A percentile compares a stretch with the other conserved stretches of the same genome.
These are phyloP conservation scores for Pogostemon cablin DNA, from an alignment of 257 asterid species.

Conservation along the genomic window DNA sequence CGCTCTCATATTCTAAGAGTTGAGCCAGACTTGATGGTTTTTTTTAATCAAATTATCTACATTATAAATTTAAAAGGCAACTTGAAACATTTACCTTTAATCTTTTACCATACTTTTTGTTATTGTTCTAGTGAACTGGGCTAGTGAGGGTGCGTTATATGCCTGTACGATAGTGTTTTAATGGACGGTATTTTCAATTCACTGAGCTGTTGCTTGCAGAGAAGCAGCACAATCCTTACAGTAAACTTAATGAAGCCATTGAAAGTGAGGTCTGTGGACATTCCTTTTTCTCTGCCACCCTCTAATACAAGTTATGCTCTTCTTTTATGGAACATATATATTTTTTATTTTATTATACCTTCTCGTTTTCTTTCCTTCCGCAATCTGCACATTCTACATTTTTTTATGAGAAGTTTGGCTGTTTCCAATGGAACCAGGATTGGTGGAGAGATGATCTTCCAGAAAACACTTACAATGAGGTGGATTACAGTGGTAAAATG, in stretches of 20 bases:
- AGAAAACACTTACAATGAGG: conserved; percentile 58
- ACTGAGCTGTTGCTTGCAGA: conserved; percentile 49
- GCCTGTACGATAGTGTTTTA: neutral
- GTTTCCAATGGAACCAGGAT: conserved; percentile 46
- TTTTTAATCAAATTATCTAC: conserved; percentile 7
- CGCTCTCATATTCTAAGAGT: neutral
- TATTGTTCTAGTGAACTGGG: neutral
- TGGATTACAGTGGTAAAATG: conserved; percentile 87
- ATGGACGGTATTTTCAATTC: neutral
- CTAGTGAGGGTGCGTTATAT: neutral
- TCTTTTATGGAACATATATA: neutral
- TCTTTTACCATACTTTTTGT: conserved; percentile 10
- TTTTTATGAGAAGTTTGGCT: neutral
- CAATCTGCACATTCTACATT: neutral
- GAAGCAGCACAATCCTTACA: conserved; percentile 52
- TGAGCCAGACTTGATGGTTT: neutral
- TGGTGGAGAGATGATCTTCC: conserved; percentile 90
- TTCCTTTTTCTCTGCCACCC: conserved; percentile 13
- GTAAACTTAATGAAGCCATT: conserved; percentile 54
- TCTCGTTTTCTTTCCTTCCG: neutral
- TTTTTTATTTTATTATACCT: neutral
- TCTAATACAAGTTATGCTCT: neutral
- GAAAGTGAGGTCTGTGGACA: conserved; percentile 58
- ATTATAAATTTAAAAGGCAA: neutral
- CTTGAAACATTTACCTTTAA: neutral